Evolutionary conservation across 805 yeast genomes (phyloP).

Genomic region (Danielozyma ontarioensis): DNA sequence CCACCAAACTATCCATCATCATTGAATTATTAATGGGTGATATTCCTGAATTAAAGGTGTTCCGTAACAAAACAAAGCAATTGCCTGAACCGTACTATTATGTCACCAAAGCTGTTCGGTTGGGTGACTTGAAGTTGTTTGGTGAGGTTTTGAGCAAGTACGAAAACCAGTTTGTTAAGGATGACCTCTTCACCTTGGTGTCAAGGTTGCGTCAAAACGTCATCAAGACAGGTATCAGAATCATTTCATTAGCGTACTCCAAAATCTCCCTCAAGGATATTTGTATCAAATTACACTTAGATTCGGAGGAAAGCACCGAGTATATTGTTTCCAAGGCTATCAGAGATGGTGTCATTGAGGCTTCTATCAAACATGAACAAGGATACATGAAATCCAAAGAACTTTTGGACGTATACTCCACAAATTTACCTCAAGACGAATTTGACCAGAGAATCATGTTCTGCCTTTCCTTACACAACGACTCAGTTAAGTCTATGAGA

Average conservation of each 20-base stretch:
- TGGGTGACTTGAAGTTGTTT: conserved; percentile 83
- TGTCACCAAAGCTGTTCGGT: conserved; percentile 85
- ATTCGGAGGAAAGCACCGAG: conserved; percentile 93
- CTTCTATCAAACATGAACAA: conserved; percentile 81
- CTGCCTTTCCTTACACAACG: conserved; percentile 85
- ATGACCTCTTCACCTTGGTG: conserved; percentile 79
- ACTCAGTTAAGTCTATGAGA: conserved; percentile 91
- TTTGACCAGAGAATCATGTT: conserved; percentile 92
- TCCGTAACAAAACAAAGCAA: conserved; percentile 57
- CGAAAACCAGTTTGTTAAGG: conserved; percentile 59
- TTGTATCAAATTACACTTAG: conserved; percentile 86
- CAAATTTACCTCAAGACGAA: conserved; percentile 78
- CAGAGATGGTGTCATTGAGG: conserved; percentile 96
- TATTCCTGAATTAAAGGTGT: conserved; percentile 82
- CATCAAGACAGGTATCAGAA: conserved; percentile 94
- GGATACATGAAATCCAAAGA: conserved; percentile 93
- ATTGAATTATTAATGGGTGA: conserved; percentile 95
- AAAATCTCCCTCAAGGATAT: conserved; percentile 89
- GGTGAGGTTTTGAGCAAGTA: conserved; percentile 63
- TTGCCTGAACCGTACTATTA: conserved; percentile 72
- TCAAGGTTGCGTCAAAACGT: conserved; percentile 92
- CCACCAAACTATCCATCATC: conserved; percentile 80
- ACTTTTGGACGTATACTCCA: conserved; percentile 78
- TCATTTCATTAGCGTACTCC: conserved; percentile 85
- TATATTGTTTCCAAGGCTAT: conserved; percentile 95